Percentiles rank a stretch among this genome's conserved stretches.
phyloP scores from a whole-genome alignment of 257 asterid genomes.

The Jacaranda mimosifolia region DNA sequence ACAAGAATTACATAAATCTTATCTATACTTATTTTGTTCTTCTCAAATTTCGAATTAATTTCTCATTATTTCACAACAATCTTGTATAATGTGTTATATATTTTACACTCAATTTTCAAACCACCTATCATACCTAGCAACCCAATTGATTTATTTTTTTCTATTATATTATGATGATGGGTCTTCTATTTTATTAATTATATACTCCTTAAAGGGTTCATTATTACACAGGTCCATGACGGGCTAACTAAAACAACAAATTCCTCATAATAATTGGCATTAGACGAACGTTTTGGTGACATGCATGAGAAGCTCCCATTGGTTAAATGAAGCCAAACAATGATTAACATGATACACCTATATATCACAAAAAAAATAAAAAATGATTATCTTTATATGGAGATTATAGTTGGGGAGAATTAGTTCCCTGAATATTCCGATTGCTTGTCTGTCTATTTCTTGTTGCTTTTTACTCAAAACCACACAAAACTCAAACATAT shows the following conservation, averaged over 20 bases:
- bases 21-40: no score
- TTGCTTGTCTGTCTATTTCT: slow-evolving; percentile 24
- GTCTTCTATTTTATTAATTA: neutral
- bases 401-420: neutral
- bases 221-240: neutral
- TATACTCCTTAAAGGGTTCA: neutral
- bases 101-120: no score
- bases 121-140: neutral
- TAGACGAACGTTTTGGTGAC: neutral
- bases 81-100: no score
- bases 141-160: neutral
- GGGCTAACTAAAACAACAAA: neutral
- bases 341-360: slow-evolving; percentile 3
- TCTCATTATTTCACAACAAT: no score
- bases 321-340: slow-evolving; percentile 37
- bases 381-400: neutral
- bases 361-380: neutral
- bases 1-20: no score
- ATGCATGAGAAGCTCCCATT: slow-evolving; percentile 27
- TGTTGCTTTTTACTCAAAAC: slow-evolving; percentile 17
- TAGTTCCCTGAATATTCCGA: slow-evolving; percentile 33
- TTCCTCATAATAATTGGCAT: neutral
- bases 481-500: slow-evolving; percentile 32
- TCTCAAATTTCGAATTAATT: no score
- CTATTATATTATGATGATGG: neutral